phyloP scores from a whole-genome alignment of 768 basidiomycete species.

The Ramaria sp. region DNA sequence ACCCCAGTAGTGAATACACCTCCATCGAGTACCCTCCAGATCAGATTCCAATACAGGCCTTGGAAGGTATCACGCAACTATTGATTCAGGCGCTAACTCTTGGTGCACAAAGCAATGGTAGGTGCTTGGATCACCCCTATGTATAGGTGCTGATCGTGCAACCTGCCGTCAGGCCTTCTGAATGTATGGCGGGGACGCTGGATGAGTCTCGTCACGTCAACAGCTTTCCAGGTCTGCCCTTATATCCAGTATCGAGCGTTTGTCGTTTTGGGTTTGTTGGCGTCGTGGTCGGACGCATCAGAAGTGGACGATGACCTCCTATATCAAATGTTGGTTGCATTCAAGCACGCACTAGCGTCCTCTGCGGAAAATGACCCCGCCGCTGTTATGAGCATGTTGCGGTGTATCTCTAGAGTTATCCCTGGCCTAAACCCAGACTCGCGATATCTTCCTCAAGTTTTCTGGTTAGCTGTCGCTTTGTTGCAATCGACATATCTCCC shows the following conservation, averaged over 20 bases:
- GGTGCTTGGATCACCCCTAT: constrained; percentile 13
- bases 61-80: constrained; percentile 56
- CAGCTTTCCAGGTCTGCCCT: constrained; percentile 83
- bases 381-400: constrained; percentile 78
- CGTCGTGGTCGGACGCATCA: constrained; percentile 52
- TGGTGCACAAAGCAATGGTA: constrained; percentile 62
- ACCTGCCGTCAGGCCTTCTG: constrained; percentile 40
- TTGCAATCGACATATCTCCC: constrained; percentile 65
- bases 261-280: constrained; percentile 72
- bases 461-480: constrained; percentile 83
- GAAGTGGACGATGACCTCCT: constrained; percentile 72
- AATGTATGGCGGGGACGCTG: constrained; percentile 91
- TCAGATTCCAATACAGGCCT: constrained; percentile 44
- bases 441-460: constrained; percentile 62
- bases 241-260: constrained; percentile 85
- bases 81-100: constrained; percentile 54
- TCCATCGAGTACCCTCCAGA: constrained; percentile 44
- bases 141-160: constrained; percentile 10
- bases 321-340: constrained; percentile 87
- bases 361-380: constrained; percentile 61
- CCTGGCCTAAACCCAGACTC: constrained; percentile 59
- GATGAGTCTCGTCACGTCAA: constrained; percentile 83
- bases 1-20: constrained; percentile 59
- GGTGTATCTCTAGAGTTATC: constrained; percentile 71
- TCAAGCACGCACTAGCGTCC: constrained; percentile 58